Percentiles rank a stretch among this genome's conserved stretches.
Evolutionary conservation across 1,284 basidiomycete species (phyloP).

Genomic region (Mycosarcoma mackinlayi): DNA sequence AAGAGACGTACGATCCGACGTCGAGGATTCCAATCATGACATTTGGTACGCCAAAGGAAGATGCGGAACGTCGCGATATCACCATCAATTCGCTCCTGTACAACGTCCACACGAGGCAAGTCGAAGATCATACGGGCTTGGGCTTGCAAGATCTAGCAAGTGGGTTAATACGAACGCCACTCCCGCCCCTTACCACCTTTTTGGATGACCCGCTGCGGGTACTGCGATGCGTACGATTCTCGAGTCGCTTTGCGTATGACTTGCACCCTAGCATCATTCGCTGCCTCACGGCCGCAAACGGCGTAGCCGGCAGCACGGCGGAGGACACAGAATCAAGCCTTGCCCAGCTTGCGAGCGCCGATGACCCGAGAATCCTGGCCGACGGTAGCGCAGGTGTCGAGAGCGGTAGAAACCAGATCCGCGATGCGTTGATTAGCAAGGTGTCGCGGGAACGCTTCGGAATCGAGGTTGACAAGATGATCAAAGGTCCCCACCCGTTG

Average conservation of each 20-base stretch:
- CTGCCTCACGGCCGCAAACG: constrained; percentile 37
- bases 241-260: constrained; percentile 85
- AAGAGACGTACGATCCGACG: constrained; percentile 83
- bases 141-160: constrained; percentile 84
- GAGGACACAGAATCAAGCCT: constrained; percentile 10
- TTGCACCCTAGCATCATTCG: constrained; percentile 78
- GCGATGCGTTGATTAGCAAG: constrained; percentile 57
- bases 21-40: constrained; percentile 88
- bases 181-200: constrained; percentile 88
- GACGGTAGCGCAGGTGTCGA: constrained; percentile 22
- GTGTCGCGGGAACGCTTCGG: constrained; percentile 67
- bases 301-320: constrained; percentile 1
- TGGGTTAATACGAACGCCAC: constrained; percentile 87
- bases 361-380: constrained; percentile 31
- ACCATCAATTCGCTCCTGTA: constrained; percentile 98
- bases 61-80: constrained; percentile 88
- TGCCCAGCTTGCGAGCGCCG: constrained; percentile 22
- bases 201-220: constrained; percentile 93
- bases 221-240: constrained; percentile 89
- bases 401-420: constrained; percentile 71
- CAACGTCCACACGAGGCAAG: constrained; percentile 86
- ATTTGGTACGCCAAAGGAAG: constrained; percentile 91
- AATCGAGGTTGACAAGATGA: constrained; percentile 69
- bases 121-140: constrained; percentile 87
- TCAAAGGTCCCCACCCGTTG: constrained; percentile 61